A percentile compares a stretch with the other conserved stretches of the same genome.
Evolutionary conservation across 169 alveolate species (phyloP).

Genomic region (Pseudocohnilembus persalinus): DNA sequence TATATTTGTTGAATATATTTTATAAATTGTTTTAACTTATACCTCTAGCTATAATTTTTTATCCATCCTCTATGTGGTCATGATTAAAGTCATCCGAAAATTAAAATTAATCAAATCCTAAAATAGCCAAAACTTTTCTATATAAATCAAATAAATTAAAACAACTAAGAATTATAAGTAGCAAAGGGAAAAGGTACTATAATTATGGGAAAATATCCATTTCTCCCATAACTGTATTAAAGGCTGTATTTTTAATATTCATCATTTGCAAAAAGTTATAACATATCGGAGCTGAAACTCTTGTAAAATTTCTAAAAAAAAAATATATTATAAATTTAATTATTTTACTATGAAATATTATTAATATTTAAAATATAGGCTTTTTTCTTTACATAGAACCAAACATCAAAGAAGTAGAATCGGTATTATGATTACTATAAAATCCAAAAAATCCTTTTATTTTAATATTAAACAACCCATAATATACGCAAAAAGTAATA

Average conservation of each 20-base stretch:
- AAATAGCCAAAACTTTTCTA: conserved; percentile 1
- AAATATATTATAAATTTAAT: too few species aligned
- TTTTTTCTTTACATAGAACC: conserved; percentile 41
- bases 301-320: conserved; percentile 12
- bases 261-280: conserved; percentile 20
- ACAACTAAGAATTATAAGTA: conserved; percentile 7
- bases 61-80: conserved; percentile 11
- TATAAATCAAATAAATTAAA: conserved; percentile 20
- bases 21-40: background rate
- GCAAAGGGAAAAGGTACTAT: conserved; percentile 12
- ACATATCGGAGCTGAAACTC: conserved; percentile 28
- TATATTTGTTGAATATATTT: background rate
- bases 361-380: background rate
- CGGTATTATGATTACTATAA: conserved; percentile 49
- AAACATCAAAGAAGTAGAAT: conserved; percentile 51
- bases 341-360: too few species aligned
- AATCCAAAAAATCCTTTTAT: conserved; percentile 49
- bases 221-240: conserved; percentile 8
- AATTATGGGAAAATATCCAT: background rate
- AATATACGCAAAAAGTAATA: conserved; percentile 39
- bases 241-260: conserved; percentile 6
- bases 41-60: conserved; percentile 10
- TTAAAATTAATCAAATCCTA: conserved; percentile 8
- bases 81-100: conserved; percentile 5
- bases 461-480: conserved; percentile 41